A percentile compares a stretch with the other conserved stretches of the same genome.
Conservation (phyloP, 306 rosid species). For the Prunus dulcis region DNA sequence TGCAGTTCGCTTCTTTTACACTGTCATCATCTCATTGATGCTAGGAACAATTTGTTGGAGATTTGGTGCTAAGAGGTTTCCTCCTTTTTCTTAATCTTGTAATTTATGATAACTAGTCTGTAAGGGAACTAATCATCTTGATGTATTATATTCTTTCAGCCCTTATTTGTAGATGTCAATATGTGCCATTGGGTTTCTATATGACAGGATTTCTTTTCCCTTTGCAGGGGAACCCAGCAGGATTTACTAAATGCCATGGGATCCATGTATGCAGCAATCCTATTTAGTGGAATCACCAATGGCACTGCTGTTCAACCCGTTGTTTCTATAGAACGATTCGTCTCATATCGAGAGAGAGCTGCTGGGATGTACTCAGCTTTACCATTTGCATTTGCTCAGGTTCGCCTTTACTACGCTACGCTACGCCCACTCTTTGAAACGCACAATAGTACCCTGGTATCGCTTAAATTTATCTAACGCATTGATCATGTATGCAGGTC, state of each 20-base stretch:
- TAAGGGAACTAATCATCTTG: neutral
- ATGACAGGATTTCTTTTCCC: neutral
- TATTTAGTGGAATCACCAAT: constrained; percentile 87
- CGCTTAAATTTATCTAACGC: constrained; percentile 24
- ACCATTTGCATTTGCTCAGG: constrained; percentile 98
- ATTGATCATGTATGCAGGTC: constrained; percentile 50
- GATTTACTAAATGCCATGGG: constrained; percentile 97
- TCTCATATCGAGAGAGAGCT: constrained; percentile 91
- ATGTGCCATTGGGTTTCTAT: neutral
- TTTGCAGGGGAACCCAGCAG: constrained; percentile 72
- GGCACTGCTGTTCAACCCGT: constrained; percentile 96
- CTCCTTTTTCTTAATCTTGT: constrained; percentile 6
- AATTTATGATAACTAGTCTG: neutral
- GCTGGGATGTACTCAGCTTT: constrained; percentile 96
- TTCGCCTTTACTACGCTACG: constrained; percentile 23
- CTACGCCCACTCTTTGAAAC: neutral
- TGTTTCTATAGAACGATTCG: constrained; percentile 90
- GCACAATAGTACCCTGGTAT: constrained; percentile 9
- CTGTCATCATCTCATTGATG: constrained; percentile 88
- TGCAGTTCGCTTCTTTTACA: constrained; percentile 93
- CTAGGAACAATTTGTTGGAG: constrained; percentile 95
- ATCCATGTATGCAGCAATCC: constrained; percentile 82
- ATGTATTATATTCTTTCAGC: no score
- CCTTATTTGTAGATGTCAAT: neutral
- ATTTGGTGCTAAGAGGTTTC: constrained; percentile 83